Percentiles rank a stretch among this genome's conserved stretches.
phyloP scores from a whole-genome alignment of 1,139 yeast species.

The Yamadazyma oceani region DNA sequence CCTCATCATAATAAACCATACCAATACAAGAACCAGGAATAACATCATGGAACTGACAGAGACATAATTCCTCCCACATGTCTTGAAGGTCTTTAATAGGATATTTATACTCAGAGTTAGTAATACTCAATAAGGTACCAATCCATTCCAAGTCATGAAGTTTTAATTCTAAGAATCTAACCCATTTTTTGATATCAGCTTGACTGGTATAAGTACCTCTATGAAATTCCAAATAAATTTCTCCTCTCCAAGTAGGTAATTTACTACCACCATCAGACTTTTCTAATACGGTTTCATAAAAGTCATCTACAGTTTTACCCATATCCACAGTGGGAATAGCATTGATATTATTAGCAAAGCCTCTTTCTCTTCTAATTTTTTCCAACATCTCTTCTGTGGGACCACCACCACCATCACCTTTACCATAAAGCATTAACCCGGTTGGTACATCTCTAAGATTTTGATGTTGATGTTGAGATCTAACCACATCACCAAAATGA shows the following conservation, averaged over 20 bases:
- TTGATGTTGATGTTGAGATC: constrained; percentile 80
- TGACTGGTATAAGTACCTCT: constrained; percentile 97
- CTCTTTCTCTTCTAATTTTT: constrained; percentile 86
- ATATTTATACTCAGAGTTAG: constrained; percentile 54
- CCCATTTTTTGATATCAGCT: constrained; percentile 77
- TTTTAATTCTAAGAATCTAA: constrained; percentile 75
- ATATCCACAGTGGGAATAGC: constrained; percentile 75
- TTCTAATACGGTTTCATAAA: constrained; percentile 64
- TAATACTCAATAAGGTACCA: constrained; percentile 73
- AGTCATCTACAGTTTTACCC: constrained; percentile 77
- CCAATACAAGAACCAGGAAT: constrained; percentile 96
- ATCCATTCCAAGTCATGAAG: constrained; percentile 84
- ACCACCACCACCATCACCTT: constrained; percentile 99
- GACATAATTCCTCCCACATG: constrained; percentile 83
- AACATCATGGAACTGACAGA: constrained; percentile 96
- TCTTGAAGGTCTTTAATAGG: constrained; percentile 67
- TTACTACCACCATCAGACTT: constrained; percentile 63
- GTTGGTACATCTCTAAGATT: constrained; percentile 77
- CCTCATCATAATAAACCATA: constrained; percentile 89
- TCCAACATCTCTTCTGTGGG: constrained; percentile 93
- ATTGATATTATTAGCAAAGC: constrained; percentile 80
- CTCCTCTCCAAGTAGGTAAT: constrained; percentile 90
- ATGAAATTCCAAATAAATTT: constrained; percentile 90
- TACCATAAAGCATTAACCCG: constrained; percentile 81
- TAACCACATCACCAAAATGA: constrained; percentile 84